Base-by-base conservation (phyloP, 257 asterid species). In the Solanum bukasovii region DNA sequence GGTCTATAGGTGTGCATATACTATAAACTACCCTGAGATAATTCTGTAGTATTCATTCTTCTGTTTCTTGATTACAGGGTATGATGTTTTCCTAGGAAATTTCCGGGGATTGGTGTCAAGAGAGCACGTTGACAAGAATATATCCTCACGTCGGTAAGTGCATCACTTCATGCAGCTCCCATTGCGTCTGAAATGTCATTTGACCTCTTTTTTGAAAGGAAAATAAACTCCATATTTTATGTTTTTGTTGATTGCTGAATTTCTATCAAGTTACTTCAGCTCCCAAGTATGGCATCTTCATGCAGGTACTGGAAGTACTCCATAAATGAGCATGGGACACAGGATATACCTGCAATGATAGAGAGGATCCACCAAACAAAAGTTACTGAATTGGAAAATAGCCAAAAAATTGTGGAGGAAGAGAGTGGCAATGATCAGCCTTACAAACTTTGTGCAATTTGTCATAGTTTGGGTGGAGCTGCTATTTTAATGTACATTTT, bases 391-490 rank as follows among this genome's bases (percentile, higher is more conserved):
- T 44, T 97, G 91, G 86, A 91, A 83, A 83, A 95, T 70, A 87
- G 25, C 88, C 92, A 88, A 88, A 84, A 92, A 25, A 91, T 93
- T 42, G 88, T n/a, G 8, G 92, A 92, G 49, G 95, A 88, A 91
- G 96, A 89, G 86, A 87, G 31, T 21, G 89, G 83, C 42, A 85
- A 78, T n/a, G 91, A 91, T 42, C 98, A 95, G 85, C 99, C 98
- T 79, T 97, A 97, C 87, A 94, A 92, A 90, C 93, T 95, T 13
- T 93, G 99, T 87, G 94, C 99, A 56, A 90, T 97, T 85, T 94
- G 98, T 89, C 99, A 97, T 91, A 97, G 99, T 93, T 93, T 97
- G 35, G 99, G 99, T 34, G 99, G 99, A 88, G 99, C 99, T 44
- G 98, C 94, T 34, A 93, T 96, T 70, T 74, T 97, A 83, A 97